Conservation (phyloP, 306 rosid genomes). For the Spatholobus suberectus region DNA sequence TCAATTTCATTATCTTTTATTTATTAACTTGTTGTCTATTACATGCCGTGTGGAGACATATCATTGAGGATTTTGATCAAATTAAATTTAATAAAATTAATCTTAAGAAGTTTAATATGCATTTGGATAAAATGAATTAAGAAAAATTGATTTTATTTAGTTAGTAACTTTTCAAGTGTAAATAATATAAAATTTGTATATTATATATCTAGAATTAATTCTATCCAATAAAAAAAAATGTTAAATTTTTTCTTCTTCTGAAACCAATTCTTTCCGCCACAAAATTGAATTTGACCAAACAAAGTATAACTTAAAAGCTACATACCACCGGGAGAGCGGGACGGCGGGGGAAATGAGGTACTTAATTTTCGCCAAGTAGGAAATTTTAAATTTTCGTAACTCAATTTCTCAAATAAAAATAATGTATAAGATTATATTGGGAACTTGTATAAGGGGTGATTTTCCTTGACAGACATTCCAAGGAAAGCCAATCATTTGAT, state of each 20-base stretch:
- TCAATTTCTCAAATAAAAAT: not conserved
- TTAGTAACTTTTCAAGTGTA: not conserved
- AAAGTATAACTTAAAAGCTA: not conserved
- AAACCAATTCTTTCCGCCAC: not conserved
- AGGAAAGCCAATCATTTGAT: slow-evolving; percentile 39
- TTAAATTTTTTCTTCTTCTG: not conserved
- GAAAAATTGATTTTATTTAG: too few relatives aligned
- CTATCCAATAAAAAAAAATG: not conserved
- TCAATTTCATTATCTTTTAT: not conserved
- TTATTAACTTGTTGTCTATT: not conserved
- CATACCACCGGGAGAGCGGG: not conserved
- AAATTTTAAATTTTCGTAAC: not conserved
- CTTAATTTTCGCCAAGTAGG: not conserved
- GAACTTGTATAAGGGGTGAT: not conserved
- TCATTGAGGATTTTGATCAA: not conserved
- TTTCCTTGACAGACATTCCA: slow-evolving; percentile 57
- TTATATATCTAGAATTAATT: not conserved
- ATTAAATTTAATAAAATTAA: too few relatives aligned
- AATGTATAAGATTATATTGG: not conserved
- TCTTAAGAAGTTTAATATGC: too few relatives aligned
- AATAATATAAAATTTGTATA: not conserved
- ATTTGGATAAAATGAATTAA: too few relatives aligned
- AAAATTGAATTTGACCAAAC: not conserved
- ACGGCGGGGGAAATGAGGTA: too few relatives aligned
- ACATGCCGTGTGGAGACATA: not conserved